Base-by-base conservation (phyloP, 805 yeast genomes). In the Candida berthetii region DNA sequence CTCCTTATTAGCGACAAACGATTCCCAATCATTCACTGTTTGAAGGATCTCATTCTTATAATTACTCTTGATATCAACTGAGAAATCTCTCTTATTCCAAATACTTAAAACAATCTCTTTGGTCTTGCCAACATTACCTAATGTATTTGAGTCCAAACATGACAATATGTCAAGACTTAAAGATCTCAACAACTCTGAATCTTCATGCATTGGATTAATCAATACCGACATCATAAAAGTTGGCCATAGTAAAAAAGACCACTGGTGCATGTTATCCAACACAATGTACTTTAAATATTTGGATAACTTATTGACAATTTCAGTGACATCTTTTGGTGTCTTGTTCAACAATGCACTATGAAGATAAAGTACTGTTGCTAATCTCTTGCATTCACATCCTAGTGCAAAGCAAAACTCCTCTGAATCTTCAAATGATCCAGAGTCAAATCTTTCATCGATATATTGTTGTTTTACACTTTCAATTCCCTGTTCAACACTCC, bases 241-340 rank as follows among this genome's bases (percentile, higher is more conserved):
- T 17, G 43, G 41, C 46, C 46, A 43, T n/a, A 43, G n/a, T 3
- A 43, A 20, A 19, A 43, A 43, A 14, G 41, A 22, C 46, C 46
- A 43, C 11, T 15, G 29, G 14, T 37, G 37, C 10, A 15, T n/a
- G 27, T 38, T 37, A 15, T 43, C 42, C 18, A 33, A 16, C 2
- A 43, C 31, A 13, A 43, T 37, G 17, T 32, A 40, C 10, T 38
- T 40, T 8, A 43, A 24, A 28, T 40, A 43, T 15, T 20, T 18
- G 2, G 41, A 13, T 16, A 43, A 7, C 16, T 35, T 29, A 4
- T 3, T 9, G 10, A 43, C 42, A 17, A 35, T 14, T 13, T 25
- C 19, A 3, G 11, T 35, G 10, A 36, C 16, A 14, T 42, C 42
- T 17, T 31, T 35, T 13, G 43, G 43, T 7, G 29, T 27, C 28